Conservation (phyloP, 441 rosid genomes). For the Mallotus japonicus region DNA sequence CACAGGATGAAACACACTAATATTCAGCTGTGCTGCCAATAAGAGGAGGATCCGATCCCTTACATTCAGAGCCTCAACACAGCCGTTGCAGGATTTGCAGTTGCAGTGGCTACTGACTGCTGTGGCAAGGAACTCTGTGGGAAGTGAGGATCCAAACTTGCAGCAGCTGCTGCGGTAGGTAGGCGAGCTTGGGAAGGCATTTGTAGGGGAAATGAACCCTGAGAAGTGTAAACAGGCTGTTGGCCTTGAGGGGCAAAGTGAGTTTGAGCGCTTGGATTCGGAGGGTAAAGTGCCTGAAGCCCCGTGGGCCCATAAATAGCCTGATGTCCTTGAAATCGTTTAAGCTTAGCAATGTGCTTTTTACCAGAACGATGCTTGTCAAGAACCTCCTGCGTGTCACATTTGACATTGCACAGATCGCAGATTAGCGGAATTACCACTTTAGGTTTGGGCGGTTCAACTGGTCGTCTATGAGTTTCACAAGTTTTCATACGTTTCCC, state of each 20-base stretch:
- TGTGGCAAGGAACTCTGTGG: slow-evolving; percentile 18
- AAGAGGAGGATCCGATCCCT: not conserved
- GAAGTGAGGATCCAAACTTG: slow-evolving; percentile 14
- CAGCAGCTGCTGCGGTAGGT: not conserved
- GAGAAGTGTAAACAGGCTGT: slow-evolving; percentile 16
- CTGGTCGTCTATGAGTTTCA: slow-evolving; percentile 16
- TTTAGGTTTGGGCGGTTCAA: slow-evolving; percentile 31
- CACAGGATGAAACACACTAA: not conserved
- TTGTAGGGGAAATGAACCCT: slow-evolving; percentile 16
- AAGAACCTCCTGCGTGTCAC: slow-evolving; percentile 36
- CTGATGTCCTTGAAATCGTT: slow-evolving; percentile 36
- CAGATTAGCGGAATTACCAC: slow-evolving; percentile 34
- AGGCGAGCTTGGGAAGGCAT: slow-evolving; percentile 25
- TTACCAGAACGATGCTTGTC: slow-evolving; percentile 41
- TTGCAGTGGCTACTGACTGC: slow-evolving; percentile 13
- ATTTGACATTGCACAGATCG: slow-evolving; percentile 40
- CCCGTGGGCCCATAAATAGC: slow-evolving; percentile 32
- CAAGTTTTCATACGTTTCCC: slow-evolving; percentile 26
- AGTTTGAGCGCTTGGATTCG: slow-evolving; percentile 28
- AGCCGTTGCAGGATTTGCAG: slow-evolving; percentile 5
- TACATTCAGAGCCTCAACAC: slow-evolving; percentile 4
- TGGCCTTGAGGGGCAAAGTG: slow-evolving; percentile 19
- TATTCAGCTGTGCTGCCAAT: not conserved
- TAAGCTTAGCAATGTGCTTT: slow-evolving; percentile 39
- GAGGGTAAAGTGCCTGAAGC: slow-evolving; percentile 40